phyloP scores from a whole-genome alignment of 306 rosid species.

The Acacia confusa region DNA sequence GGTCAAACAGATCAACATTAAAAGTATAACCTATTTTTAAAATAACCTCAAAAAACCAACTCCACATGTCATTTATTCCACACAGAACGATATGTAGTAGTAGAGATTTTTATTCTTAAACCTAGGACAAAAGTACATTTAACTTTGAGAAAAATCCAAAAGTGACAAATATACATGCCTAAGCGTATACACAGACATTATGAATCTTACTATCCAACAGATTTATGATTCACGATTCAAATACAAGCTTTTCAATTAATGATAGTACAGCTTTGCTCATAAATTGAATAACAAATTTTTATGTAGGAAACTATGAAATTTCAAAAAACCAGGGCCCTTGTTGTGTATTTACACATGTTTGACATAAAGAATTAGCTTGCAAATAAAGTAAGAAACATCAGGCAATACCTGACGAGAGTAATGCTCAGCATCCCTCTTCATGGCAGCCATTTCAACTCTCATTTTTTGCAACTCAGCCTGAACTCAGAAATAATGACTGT shows the following conservation, averaged over 20 bases:
- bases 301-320: not conserved
- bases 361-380: slow-evolving; percentile 1
- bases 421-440: slow-evolving; percentile 99
- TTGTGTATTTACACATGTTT: slow-evolving; percentile 4
- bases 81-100: not conserved
- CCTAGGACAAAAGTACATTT: not conserved
- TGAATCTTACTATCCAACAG: not conserved
- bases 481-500: slow-evolving; percentile 32
- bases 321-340: not conserved
- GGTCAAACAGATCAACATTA: not conserved
- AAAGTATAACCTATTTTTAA: not conserved
- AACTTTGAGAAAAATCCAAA: not conserved
- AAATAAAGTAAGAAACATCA: slow-evolving; percentile 15
- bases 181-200: not conserved
- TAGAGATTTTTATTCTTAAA: not conserved
- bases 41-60: not conserved
- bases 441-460: slow-evolving; percentile 99
- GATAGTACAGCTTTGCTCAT: not conserved
- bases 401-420: slow-evolving; percentile 91
- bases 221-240: not conserved
- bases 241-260: not conserved
- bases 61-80: not conserved
- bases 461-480: slow-evolving; percentile 89
- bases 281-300: not conserved
- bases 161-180: not conserved